Evolutionary conservation across 257 asterid species (phyloP).

Genomic region (Forsythia suspensa): DNA sequence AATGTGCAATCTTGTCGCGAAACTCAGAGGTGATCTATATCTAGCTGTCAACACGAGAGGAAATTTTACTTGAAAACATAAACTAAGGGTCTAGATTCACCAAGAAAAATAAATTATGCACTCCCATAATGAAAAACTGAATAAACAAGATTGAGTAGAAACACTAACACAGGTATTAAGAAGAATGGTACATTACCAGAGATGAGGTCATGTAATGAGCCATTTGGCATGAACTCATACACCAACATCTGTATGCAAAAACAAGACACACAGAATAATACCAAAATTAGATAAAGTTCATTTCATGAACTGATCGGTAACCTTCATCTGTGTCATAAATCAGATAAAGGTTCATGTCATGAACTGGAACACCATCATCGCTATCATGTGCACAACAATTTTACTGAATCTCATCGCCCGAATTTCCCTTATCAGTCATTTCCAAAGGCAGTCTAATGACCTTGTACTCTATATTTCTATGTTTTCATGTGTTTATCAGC

Average conservation of each 20-base stretch:
- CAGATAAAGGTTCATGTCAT: not conserved
- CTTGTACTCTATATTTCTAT: not conserved
- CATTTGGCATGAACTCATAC: conserved; percentile 85
- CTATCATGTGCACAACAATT: not conserved
- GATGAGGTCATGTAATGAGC: conserved; percentile 77
- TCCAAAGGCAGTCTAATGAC: not conserved
- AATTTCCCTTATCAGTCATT: not conserved
- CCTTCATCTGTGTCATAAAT: not conserved
- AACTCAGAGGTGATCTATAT: conserved; percentile 47
- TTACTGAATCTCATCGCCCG: not conserved
- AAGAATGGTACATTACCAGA: conserved; percentile 43
- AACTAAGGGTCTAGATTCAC: not conserved
- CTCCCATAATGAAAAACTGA: not conserved
- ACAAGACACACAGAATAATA: conserved; percentile 16
- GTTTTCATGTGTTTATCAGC: not conserved
- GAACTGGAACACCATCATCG: not conserved
- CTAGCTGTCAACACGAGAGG: conserved; percentile 38
- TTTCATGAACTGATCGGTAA: not conserved
- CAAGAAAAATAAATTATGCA: too few species aligned
- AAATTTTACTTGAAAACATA: not conserved
- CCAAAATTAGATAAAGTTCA: not conserved
- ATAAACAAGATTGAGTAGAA: not conserved
- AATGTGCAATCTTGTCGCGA: conserved; percentile 63
- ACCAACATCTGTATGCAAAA: conserved; percentile 69
- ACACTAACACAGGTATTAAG: not conserved